A percentile compares a stretch with the other conserved stretches of the same genome.
Evolutionary conservation across 108 stramenopile species (phyloP).

Genomic region (Hondaea fermentalgiana): DNA sequence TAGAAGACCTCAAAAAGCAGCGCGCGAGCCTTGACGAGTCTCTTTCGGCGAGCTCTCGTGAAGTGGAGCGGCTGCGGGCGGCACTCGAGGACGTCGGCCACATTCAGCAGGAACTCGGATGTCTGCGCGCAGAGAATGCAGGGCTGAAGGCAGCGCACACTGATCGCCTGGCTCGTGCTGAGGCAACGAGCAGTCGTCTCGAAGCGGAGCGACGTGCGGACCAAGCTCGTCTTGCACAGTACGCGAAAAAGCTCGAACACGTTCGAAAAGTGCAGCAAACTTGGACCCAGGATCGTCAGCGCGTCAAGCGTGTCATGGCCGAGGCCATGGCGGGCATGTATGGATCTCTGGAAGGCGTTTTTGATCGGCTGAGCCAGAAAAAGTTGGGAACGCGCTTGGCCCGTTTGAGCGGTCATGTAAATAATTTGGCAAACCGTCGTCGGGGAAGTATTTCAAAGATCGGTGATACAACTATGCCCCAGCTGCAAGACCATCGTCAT

Average conservation of each 20-base stretch:
- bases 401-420: neutral
- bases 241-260: neutral
- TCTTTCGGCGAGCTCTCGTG: neutral
- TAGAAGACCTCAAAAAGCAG: neutral
- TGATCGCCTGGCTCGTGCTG: neutral
- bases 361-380: neutral
- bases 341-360: neutral
- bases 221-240: neutral
- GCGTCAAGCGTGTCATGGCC: neutral
- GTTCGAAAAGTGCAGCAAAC: neutral
- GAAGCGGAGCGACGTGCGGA: neutral
- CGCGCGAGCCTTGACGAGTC: neutral
- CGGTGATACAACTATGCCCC: too few species aligned
- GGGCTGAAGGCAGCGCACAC: neutral
- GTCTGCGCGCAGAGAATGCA: neutral
- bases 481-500: too few species aligned
- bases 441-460: too few species aligned
- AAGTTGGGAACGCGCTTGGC: neutral
- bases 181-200: neutral
- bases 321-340: neutral
- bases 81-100: neutral
- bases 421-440: neutral
- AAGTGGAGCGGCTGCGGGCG: neutral
- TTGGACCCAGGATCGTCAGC: neutral
- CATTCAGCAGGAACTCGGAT: neutral